Conservation (phyloP, 192 early-diverging fungal genomes). For the Coemansia sp. region DNA sequence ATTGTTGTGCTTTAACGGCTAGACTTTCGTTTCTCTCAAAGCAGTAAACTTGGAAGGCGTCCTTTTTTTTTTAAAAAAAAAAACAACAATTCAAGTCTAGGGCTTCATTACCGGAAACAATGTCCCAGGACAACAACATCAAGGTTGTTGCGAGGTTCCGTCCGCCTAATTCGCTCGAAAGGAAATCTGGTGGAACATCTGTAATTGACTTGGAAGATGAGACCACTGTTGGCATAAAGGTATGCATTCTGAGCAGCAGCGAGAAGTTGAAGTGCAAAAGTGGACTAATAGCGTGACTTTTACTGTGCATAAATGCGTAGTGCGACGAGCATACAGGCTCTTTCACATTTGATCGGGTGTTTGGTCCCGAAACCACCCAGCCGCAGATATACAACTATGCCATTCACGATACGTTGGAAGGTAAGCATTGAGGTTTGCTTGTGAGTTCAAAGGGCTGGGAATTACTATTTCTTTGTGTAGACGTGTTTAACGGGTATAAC, state of each 20-base stretch:
- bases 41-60: not conserved
- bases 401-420: constrained; percentile 87
- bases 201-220: constrained; percentile 74
- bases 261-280: not conserved
- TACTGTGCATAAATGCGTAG: constrained; percentile 38
- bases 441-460: not conserved
- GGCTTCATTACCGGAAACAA: constrained; percentile 11
- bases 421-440: no score
- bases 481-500: constrained; percentile 96
- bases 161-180: constrained; percentile 91
- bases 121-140: constrained; percentile 81
- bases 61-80: not conserved
- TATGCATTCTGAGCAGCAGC: constrained; percentile 8
- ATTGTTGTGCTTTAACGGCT: not conserved
- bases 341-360: constrained; percentile 91
- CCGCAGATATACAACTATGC: constrained; percentile 87
- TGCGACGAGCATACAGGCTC: constrained; percentile 63
- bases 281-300: not conserved
- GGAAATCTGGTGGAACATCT: constrained; percentile 84
- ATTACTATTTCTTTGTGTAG: constrained; percentile 43
- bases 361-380: constrained; percentile 81
- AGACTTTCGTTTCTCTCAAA: not conserved
- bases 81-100: not conserved
- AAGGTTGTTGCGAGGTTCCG: constrained; percentile 97
- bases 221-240: constrained; percentile 55